Base-by-base conservation (phyloP, 1,139 yeast genomes). In the Geotrichum candidum region DNA sequence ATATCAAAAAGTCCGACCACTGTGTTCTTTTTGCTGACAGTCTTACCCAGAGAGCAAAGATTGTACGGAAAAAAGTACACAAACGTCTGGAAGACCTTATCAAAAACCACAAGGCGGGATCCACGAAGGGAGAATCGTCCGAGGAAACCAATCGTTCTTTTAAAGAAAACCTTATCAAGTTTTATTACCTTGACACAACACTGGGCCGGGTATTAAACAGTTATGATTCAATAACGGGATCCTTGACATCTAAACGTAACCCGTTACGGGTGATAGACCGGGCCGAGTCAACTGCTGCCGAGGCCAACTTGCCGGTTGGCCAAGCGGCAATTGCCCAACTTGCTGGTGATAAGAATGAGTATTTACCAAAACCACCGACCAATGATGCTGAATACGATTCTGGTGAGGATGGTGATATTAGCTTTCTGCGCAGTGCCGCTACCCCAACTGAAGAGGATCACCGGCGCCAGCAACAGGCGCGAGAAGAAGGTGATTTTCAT, bases 401-500 rank as follows among this genome's bases (percentile, higher is more conserved):
- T 3, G 25, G 31, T 11, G 25, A 22, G 9, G 61, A 57, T 18
- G 63, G 51, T 29, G 59, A 51, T 4, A 54, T 58, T 18, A 29
- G 33, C 13, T n/a, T 57, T 29, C 51, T 59, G 51, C 51, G 58
- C 13, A 35, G 41, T 9, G 41, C 41, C 4, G 53, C 51, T 22
- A 13, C n/a, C 33, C 46, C 50, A 15, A 62, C 59, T 29, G 62
- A 51, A n/a, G 56, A 54, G 22, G 54, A 48, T 15, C 62, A 70
- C 1, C 62, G 71, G n/a, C 60, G 65, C 51, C 62, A 68, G 41
- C 41, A 87, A 84, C 90, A 88, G 72, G 96, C 90, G 69, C 84
- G 86, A 66, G 97, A 91, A 73, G 97, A 91, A 78, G 97, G 97
- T 67, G 96, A 89, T 70, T 80, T 90, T 65, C 96, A 89, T 74